These are phyloP conservation scores for Fusarium napiforme DNA, from an alignment of 2,329 filamentous ascomycete genomes.

Conservation along the genomic window DNA sequence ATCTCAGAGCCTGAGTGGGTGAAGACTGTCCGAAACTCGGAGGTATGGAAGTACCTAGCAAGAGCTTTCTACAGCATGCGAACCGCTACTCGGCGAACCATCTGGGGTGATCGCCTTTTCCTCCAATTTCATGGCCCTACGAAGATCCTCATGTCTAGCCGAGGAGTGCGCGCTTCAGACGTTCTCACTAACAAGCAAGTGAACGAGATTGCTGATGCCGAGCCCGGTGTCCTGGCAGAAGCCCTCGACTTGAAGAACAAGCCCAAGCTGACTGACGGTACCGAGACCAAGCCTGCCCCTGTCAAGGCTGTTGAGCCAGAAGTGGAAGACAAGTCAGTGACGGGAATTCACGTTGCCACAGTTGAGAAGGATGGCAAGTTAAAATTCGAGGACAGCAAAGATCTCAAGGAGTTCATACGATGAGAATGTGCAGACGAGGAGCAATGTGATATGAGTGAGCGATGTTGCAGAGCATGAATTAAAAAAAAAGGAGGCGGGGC, in stretches of 20 bases:
- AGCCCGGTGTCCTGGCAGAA: conserved; percentile 74
- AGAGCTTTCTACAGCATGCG: conserved; percentile 74
- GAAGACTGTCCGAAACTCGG: conserved; percentile 75
- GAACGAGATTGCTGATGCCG: conserved; percentile 88
- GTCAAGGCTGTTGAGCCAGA: conserved; percentile 34
- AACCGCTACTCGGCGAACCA: conserved; percentile 80
- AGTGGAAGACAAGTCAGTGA: conserved; percentile 51
- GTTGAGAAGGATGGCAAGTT: conserved; percentile 72
- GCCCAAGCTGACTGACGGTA: conserved; percentile 43
- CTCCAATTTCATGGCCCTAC: conserved; percentile 88
- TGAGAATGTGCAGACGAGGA: conserved; percentile 36
- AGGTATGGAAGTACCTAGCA: conserved; percentile 76
- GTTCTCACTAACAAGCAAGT: conserved; percentile 81
- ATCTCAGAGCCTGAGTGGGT: conserved; percentile 80
- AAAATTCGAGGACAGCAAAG: conserved; percentile 70
- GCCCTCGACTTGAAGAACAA: conserved; percentile 62
- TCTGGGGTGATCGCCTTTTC: conserved; percentile 95
- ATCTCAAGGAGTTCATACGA: conserved; percentile 66
- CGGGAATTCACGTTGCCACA: conserved; percentile 65
- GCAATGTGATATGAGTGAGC: conserved; percentile 5
- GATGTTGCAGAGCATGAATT: conserved; percentile 8
- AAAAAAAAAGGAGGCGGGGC: conserved; percentile 1
- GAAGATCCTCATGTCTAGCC: conserved; percentile 87
- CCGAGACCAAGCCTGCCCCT: conserved; percentile 41
- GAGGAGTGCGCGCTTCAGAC: conserved; percentile 82